phyloP scores from a whole-genome alignment of 192 early-diverging fungal species.

The Coemansia sp. region DNA sequence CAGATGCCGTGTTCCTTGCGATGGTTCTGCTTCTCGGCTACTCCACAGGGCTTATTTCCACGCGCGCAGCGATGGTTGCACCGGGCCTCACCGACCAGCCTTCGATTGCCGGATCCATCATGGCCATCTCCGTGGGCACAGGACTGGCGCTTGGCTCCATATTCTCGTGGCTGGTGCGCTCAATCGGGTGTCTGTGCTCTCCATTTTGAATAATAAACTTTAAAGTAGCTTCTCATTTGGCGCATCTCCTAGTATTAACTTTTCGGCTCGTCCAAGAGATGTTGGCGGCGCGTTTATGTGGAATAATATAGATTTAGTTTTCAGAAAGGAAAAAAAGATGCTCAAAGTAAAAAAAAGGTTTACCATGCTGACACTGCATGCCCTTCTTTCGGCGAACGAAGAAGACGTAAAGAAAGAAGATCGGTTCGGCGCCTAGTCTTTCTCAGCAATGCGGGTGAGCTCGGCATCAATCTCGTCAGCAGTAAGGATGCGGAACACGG shows the following conservation, averaged over 20 bases:
- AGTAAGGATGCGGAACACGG: constrained; percentile 76
- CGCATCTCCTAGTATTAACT: background rate
- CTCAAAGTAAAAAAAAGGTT: no score
- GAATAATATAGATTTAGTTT: constrained; percentile 1
- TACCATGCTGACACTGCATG: no score
- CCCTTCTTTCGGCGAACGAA: background rate
- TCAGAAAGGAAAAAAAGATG: no score
- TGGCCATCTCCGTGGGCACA: constrained; percentile 64
- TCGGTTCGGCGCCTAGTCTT: constrained; percentile 25
- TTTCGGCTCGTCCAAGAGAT: background rate
- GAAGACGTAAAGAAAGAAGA: background rate
- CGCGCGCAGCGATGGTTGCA: constrained; percentile 65
- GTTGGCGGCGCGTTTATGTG: background rate
- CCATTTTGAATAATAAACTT: constrained; percentile 13
- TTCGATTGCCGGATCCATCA: constrained; percentile 63
- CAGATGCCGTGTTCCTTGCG: constrained; percentile 40
- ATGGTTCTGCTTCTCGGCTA: constrained; percentile 63
- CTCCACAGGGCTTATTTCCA: constrained; percentile 66
- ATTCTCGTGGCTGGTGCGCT: constrained; percentile 51
- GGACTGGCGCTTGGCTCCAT: constrained; percentile 72
- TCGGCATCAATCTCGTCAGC: constrained; percentile 76
- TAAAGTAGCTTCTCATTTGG: background rate
- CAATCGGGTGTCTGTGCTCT: constrained; percentile 42
- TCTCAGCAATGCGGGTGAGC: constrained; percentile 55
- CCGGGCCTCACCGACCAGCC: constrained; percentile 53